Conservation (phyloP, 2,329 filamentous ascomycete species). For the Didymella arachidicola region DNA sequence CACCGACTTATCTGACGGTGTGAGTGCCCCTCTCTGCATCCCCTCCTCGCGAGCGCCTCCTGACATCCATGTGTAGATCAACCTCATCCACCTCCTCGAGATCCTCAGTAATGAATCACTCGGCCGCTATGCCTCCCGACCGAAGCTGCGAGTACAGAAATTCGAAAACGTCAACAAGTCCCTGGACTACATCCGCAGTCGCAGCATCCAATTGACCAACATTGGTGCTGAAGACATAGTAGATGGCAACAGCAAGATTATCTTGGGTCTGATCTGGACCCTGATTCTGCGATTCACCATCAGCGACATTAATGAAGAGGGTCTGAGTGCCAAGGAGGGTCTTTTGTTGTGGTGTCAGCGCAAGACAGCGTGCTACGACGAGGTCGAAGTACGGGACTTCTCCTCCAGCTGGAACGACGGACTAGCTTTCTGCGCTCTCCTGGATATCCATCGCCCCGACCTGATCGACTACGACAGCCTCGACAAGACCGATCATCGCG, state of each 20-base stretch:
- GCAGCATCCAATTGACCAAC: slow-evolving; percentile 96
- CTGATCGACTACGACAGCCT: slow-evolving; percentile 95
- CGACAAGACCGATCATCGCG: slow-evolving; percentile 91
- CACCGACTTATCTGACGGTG: slow-evolving; percentile 89
- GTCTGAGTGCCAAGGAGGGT: slow-evolving; percentile 96
- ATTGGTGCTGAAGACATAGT: slow-evolving; percentile 98
- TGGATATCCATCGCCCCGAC: slow-evolving; percentile 97
- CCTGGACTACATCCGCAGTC: slow-evolving; percentile 88
- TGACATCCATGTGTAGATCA: slow-evolving; percentile 65
- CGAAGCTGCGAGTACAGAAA: slow-evolving; percentile 92
- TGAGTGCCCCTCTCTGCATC: slow-evolving; percentile 60
- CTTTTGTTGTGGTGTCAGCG: slow-evolving; percentile 95
- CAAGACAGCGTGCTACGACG: slow-evolving; percentile 98
- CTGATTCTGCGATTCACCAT: slow-evolving; percentile 98
- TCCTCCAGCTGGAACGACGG: slow-evolving; percentile 97
- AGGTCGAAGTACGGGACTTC: slow-evolving; percentile 94
- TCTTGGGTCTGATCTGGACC: slow-evolving; percentile 96
- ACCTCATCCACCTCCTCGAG: slow-evolving; percentile 96
- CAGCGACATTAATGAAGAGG: slow-evolving; percentile 97
- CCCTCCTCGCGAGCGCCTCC: slow-evolving; percentile 10
- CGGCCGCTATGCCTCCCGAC: slow-evolving; percentile 94
- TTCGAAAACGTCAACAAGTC: slow-evolving; percentile 99
- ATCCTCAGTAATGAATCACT: slow-evolving; percentile 94
- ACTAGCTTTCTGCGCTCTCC: slow-evolving; percentile 90
- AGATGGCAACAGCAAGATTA: slow-evolving; percentile 97